phyloP scores from a whole-genome alignment of 2,329 filamentous ascomycete species.

The Trichoderma koningiopsis region DNA sequence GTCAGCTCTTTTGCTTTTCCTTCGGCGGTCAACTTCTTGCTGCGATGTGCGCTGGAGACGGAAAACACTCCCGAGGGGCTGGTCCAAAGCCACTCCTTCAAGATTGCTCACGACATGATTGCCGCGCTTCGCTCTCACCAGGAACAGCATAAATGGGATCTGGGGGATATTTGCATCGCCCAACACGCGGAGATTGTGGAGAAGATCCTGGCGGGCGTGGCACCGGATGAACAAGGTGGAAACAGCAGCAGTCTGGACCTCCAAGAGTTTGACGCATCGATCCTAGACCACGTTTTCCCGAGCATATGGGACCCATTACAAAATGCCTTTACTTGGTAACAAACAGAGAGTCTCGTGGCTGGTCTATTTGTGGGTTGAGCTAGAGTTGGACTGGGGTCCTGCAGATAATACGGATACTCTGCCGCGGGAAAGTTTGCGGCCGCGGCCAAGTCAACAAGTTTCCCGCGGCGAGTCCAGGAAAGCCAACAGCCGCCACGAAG shows the following conservation, averaged over 20 bases:
- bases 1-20: slow-evolving; percentile 51
- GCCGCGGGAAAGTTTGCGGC: slow-evolving; percentile 26
- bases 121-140: slow-evolving; percentile 44
- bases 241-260: slow-evolving; percentile 29
- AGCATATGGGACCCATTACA: slow-evolving; percentile 43
- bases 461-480: slow-evolving; percentile 27
- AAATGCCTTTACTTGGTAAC: slow-evolving; percentile 35
- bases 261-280: slow-evolving; percentile 38
- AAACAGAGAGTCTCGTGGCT: not conserved
- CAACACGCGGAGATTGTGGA: slow-evolving; percentile 52
- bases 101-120: slow-evolving; percentile 48
- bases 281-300: slow-evolving; percentile 41
- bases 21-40: slow-evolving; percentile 52
- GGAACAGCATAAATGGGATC: slow-evolving; percentile 48
- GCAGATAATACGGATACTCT: slow-evolving; percentile 18
- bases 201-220: slow-evolving; percentile 41
- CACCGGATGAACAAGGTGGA: slow-evolving; percentile 29
- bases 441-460: slow-evolving; percentile 13
- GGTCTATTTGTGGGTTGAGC: not conserved
- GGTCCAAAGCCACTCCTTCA: slow-evolving; percentile 43
- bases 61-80: slow-evolving; percentile 42
- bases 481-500: slow-evolving; percentile 18
- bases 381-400: not conserved
- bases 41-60: slow-evolving; percentile 51
- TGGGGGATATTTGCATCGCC: slow-evolving; percentile 52